Percentiles rank a stretch among this genome's conserved stretches.
Conservation (phyloP, 2,329 filamentous ascomycete genomes). For the Truncatella angustata region DNA sequence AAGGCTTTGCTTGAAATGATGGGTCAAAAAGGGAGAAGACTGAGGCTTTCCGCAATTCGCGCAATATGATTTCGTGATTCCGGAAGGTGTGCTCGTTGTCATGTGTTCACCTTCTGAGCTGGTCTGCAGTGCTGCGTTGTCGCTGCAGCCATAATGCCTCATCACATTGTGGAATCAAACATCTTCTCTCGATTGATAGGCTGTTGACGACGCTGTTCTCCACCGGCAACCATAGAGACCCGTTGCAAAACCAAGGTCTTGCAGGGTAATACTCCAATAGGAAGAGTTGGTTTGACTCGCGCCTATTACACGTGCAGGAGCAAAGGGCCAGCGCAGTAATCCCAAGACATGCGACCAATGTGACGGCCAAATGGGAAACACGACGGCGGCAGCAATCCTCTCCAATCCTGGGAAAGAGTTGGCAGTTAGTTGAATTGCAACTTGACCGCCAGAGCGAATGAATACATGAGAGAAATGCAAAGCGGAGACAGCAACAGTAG, state of each 20-base stretch:
- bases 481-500: conserved; percentile 9
- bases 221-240: conserved; percentile 31
- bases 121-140: conserved; percentile 38
- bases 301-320: conserved; percentile 40
- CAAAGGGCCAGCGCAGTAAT: conserved; percentile 46
- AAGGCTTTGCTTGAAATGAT: not conserved
- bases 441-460: conserved; percentile 9
- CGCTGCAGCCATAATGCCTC: conserved; percentile 42
- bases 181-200: conserved; percentile 40
- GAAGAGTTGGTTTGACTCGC: conserved; percentile 26
- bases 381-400: conserved; percentile 9
- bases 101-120: conserved; percentile 11
- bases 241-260: conserved; percentile 38
- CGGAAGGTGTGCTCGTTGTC: conserved; percentile 9
- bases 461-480: conserved; percentile 14
- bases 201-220: conserved; percentile 30
- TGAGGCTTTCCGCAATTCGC: conserved; percentile 6
- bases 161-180: conserved; percentile 32
- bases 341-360: conserved; percentile 37
- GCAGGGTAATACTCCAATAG: conserved; percentile 39
- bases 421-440: conserved; percentile 3
- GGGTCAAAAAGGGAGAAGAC: not conserved
- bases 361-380: conserved; percentile 33
- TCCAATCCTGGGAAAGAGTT: conserved; percentile 3
- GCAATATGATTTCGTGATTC: conserved; percentile 2